Evolutionary conservation across 495 filamentous ascomycete genomes (phyloP).

Genomic region (Aspergillus bertholletiae): DNA sequence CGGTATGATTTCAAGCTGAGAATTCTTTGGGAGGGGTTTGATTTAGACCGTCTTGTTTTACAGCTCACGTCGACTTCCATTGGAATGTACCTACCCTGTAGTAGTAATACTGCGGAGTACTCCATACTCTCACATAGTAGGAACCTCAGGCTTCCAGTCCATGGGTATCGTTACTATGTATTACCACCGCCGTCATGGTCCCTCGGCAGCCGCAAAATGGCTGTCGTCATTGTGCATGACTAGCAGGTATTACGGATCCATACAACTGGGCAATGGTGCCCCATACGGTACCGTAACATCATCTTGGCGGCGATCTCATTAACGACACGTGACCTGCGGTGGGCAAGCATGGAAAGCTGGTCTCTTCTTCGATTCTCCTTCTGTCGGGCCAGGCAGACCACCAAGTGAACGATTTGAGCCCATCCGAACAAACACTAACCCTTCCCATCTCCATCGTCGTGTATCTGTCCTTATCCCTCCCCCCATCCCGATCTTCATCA

Average conservation of each 20-base stretch:
- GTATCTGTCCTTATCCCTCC: slow-evolving; percentile 4
- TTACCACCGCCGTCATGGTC: neutral
- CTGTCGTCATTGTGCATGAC: slow-evolving; percentile 15
- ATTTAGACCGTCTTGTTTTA: no score
- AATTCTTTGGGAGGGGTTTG: no score
- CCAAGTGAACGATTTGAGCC: neutral
- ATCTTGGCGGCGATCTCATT: no score
- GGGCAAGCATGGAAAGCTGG: no score
- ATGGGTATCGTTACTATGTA: neutral
- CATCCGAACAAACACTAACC: neutral
- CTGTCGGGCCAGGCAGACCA: neutral
- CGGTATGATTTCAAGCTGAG: no score
- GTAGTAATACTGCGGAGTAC: no score
- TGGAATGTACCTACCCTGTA: no score
- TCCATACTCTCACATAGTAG: no score
- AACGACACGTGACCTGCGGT: no score
- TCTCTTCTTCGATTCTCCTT: no score
- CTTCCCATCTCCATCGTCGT: slow-evolving; percentile 10
- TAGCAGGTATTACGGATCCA: slow-evolving; percentile 5
- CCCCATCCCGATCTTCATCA: slow-evolving; percentile 3
- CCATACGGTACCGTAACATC: neutral
- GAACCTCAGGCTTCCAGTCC: no score
- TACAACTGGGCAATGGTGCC: neutral
- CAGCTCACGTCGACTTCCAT: no score
- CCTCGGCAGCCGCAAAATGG: slow-evolving; percentile 4